Base-by-base conservation (phyloP, 768 basidiomycete species). In the Amanita muscaria region DNA sequence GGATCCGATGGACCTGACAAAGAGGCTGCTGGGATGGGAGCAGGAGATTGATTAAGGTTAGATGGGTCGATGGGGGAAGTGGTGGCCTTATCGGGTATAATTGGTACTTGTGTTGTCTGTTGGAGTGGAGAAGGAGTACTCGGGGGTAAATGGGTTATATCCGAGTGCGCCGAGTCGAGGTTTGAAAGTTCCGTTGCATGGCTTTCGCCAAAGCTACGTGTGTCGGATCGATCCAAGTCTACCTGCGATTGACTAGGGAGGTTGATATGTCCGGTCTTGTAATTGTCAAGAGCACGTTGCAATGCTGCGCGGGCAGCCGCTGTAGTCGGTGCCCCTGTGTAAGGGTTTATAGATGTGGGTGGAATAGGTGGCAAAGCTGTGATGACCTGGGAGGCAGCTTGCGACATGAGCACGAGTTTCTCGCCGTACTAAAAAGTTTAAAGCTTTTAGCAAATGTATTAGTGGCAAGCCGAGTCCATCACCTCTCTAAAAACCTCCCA, bases 401-500 rank as follows among this genome's bases (percentile, higher is more conserved):
- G 83, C 3, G 84, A 73, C 6, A 90, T 58, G 4, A 91, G 67
- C 1, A 80, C 64, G 3, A 91, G 62, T 58, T 90, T 91, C 60
- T 91, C 88, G 36, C 77, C 85, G 47, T 82, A 91, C 88, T 90
- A 44, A 1, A 42, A 31, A 35, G 38, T 6, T 22, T 34, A 2
- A 31, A 41, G 24, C 18, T 30, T 35, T 23, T 43, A 30, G 19
- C 34, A 36, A 10, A 16, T 9, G 18, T 4, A 34, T 12, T 12
- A 29, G 18, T 25, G 8, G 32, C 49, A 49, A 37, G 12, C 40
- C 42, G 10, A 18, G 2, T 9, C 4, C 47, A 37, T 44, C 54
- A 86, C 88, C 77, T 91, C 88, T 56, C 77, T 72, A 40, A 89
- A 62, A 9, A 88, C 88, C 33, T 82, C 77, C 87, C 89, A 91